These are phyloP conservation scores for Leishmania turanica DNA, from an alignment of 208 protist species.

Conservation along the genomic window DNA sequence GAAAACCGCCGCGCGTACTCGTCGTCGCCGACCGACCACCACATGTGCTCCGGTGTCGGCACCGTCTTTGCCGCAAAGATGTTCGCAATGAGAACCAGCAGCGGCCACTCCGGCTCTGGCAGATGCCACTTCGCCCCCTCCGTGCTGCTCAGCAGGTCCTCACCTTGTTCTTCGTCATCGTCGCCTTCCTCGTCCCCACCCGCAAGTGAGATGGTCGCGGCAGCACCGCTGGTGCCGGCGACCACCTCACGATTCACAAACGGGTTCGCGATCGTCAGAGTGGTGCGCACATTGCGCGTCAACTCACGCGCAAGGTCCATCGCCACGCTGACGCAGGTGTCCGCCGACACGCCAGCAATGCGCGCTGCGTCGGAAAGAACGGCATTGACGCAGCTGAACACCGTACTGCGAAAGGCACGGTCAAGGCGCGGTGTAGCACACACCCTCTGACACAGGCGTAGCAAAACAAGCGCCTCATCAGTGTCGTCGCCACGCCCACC, in stretches of 20 bases:
- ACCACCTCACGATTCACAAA: conserved; percentile 20
- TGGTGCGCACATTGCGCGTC: conserved; percentile 27
- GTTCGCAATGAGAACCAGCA: conserved; percentile 62
- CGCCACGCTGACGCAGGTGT: conserved; percentile 4
- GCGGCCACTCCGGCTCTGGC: conserved; percentile 61
- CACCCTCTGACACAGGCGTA: conserved; percentile 29
- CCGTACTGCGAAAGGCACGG: conserved; percentile 26
- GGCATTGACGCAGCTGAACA: conserved; percentile 33
- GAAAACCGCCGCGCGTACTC: conserved; percentile 65
- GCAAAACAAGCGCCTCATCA: conserved; percentile 12
- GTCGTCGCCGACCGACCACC: conserved; percentile 69
- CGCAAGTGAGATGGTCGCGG: not conserved
- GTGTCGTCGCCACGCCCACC: not conserved
- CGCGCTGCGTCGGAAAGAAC: conserved; percentile 11
- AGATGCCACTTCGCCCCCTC: conserved; percentile 82
- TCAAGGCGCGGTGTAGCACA: conserved; percentile 25
- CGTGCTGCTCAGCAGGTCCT: conserved; percentile 42
- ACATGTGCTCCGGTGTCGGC: conserved; percentile 65
- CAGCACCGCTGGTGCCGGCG: not conserved
- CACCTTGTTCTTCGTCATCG: conserved; percentile 29
- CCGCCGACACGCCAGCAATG: not conserved
- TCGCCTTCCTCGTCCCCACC: conserved; percentile 21
- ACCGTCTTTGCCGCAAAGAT: conserved; percentile 42
- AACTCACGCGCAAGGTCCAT: conserved; percentile 29
- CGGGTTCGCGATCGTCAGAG: conserved; percentile 31